Percentiles rank a stretch among this genome's conserved stretches.
Conservation (phyloP, 2,329 filamentous ascomycete genomes). For the Aspergillus aculeatus region DNA sequence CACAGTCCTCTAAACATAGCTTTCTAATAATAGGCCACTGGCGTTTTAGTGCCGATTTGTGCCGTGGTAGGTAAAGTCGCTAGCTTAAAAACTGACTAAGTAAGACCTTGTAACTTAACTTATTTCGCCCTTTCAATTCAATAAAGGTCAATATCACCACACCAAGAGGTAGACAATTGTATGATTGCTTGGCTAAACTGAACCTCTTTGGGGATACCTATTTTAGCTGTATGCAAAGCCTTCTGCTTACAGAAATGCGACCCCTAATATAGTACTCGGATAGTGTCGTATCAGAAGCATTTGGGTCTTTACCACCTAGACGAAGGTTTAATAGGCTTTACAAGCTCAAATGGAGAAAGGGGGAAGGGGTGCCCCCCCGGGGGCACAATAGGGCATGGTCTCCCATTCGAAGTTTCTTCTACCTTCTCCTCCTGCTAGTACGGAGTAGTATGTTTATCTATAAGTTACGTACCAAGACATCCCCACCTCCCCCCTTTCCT, state of each 20-base stretch:
- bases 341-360: not conserved
- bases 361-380: not conserved
- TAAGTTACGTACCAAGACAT: too few relatives aligned
- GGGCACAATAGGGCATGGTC: not conserved
- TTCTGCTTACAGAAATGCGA: too few relatives aligned
- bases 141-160: too few relatives aligned
- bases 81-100: not conserved
- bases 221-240: too few relatives aligned
- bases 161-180: too few relatives aligned
- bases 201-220: too few relatives aligned
- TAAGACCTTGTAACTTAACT: not conserved
- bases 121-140: too few relatives aligned
- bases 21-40: conserved; percentile 6
- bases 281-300: too few relatives aligned
- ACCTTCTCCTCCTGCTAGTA: not conserved
- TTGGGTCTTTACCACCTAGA: too few relatives aligned
- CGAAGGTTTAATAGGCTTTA: too few relatives aligned
- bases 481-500: not conserved
- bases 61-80: not conserved
- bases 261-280: too few relatives aligned
- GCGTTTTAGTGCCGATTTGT: not conserved
- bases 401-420: not conserved
- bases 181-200: too few relatives aligned
- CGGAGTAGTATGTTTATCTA: not conserved
- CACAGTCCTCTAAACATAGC: conserved; percentile 4